These are phyloP conservation scores for Dictyophora rubrovolvata DNA, from an alignment of 768 basidiomycete genomes.

Conservation along the genomic window DNA sequence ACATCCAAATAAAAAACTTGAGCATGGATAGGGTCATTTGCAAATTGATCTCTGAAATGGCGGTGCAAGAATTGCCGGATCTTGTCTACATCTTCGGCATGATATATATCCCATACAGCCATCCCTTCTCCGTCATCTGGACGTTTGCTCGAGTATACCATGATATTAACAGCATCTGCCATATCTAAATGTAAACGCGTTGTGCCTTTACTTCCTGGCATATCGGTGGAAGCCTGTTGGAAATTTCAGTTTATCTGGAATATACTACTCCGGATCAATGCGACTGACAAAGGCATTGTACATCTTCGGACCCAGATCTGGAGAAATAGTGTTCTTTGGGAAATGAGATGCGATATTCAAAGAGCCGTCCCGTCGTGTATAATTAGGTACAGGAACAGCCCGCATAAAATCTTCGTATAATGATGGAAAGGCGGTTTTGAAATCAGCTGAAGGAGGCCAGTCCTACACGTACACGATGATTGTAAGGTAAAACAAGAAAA, in stretches of 20 bases:
- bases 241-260: neutral
- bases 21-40: constrained; percentile 80
- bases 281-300: constrained; percentile 65
- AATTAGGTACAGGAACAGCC: constrained; percentile 80
- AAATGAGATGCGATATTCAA: constrained; percentile 87
- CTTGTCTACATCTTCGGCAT: constrained; percentile 69
- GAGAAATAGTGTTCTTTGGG: constrained; percentile 64
- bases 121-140: constrained; percentile 59
- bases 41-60: constrained; percentile 43
- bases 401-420: constrained; percentile 77
- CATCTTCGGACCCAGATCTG: constrained; percentile 89
- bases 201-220: constrained; percentile 64
- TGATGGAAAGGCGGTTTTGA: constrained; percentile 73
- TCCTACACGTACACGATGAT: constrained; percentile 39
- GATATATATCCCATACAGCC: constrained; percentile 89
- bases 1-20: constrained; percentile 82
- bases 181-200: constrained; percentile 92
- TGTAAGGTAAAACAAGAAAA: neutral
- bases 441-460: constrained; percentile 86
- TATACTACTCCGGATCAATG: neutral
- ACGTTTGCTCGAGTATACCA: constrained; percentile 58
- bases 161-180: constrained; percentile 88
- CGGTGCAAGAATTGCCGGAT: constrained; percentile 65
- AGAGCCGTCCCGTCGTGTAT: constrained; percentile 83
- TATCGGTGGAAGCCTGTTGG: constrained; percentile 45